Evolutionary conservation across 148 eudicot genomes (phyloP).

Genomic region (Arctostaphylos glauca): DNA sequence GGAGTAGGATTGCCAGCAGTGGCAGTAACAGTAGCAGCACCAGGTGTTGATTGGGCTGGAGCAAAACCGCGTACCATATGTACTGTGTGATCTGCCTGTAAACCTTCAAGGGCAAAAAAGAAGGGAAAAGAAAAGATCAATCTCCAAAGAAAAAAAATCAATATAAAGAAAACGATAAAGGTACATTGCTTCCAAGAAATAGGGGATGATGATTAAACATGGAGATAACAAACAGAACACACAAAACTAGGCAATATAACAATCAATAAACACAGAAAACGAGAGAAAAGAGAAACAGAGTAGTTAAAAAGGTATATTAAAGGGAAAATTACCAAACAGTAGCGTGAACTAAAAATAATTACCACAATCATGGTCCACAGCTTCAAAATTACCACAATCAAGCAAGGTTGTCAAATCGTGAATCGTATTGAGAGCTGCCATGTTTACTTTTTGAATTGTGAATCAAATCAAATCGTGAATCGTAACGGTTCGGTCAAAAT

Average conservation of each 20-base stretch:
- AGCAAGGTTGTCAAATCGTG: too few relatives aligned
- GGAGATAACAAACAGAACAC: constrained; percentile 4
- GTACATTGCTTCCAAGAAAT: constrained; percentile 9
- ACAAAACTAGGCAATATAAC: constrained; percentile 16
- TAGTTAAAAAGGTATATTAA: background rate
- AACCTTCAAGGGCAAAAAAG: constrained; percentile 36
- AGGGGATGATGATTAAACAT: background rate
- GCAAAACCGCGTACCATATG: constrained; percentile 83
- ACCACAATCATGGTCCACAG: too few relatives aligned
- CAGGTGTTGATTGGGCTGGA: constrained; percentile 44
- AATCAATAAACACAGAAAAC: background rate
- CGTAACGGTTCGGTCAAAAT: too few relatives aligned
- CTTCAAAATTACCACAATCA: too few relatives aligned
- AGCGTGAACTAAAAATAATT: too few relatives aligned
- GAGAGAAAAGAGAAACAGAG: background rate
- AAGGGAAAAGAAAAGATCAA: constrained; percentile 7
- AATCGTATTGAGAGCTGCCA: too few relatives aligned
- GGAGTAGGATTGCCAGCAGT: constrained; percentile 35
- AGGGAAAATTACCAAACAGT: background rate
- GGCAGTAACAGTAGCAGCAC: constrained; percentile 32
- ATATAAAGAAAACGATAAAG: background rate
- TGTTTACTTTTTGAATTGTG: too few relatives aligned
- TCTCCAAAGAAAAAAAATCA: background rate
- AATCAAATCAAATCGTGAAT: too few relatives aligned
- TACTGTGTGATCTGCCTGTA: constrained; percentile 77